Evolutionary conservation across 2,329 filamentous ascomycete species (phyloP), one percentile per base, ranked within the genome.

Genomic region (Colletotrichum echinochloae): DNA sequence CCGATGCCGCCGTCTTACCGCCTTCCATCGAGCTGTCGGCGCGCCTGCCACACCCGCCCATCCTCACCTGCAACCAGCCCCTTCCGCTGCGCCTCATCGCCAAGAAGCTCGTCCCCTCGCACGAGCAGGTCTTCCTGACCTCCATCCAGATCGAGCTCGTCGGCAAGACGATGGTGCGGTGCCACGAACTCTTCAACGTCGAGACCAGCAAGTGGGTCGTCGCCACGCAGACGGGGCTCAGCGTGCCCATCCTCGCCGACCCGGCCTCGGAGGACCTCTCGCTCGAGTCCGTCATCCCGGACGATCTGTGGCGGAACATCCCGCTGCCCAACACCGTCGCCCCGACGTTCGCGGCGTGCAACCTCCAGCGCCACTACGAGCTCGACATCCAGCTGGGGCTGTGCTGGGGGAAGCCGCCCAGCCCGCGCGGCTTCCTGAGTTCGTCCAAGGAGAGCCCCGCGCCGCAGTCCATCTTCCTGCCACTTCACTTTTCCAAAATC

Each of bases 291-390:
- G 85, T 88, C n/a, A 78, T 97, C 30, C 91, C 94, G 66, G 83
- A 89, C 57, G 86, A 85, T 2, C 78, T 95, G 49, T 99, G 96
- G 96, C 88, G 88, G 72, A 84, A 85, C 49, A 85, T 89, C 60
- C 84, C 90, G 0, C 84, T 98, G 7, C 96, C 95, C 2, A 96
- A 94, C 78, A 95, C 93, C 0, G 90, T 99, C 14, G 91, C 94
- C 12, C 96, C 96, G 0, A 91, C 90, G 0, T 99, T 99, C 78
- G 86, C 90, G 59, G 94, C 94, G 1, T 99, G 96, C 81, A 98
- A 98, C 79, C 88, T 98, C 59, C 87, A 88, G 61, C 89, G 95
- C 35, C 87, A 84, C 61, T 98, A 99, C 79, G 92, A 95, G 78
- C 82, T 99, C 46, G 94, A 98, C 80, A 83, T 98, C 49, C 90